Conservation (phyloP, 1,284 basidiomycete genomes). For the Sporisorium reilianum region DNA sequence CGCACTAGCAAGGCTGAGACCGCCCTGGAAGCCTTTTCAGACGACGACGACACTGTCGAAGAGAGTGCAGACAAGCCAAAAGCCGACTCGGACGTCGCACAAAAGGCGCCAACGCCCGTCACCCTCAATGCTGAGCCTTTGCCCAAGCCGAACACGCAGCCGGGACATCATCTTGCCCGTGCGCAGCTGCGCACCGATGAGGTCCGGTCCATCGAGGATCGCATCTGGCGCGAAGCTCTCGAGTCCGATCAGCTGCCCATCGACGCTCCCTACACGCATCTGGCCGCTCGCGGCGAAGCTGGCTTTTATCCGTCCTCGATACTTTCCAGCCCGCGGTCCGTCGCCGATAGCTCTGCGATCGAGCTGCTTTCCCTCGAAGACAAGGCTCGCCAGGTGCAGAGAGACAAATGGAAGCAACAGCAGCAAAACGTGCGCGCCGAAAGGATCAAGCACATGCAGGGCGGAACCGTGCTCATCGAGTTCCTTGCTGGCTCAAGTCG, state of each 20-base stretch:
- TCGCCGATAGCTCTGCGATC: conserved; percentile 29
- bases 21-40: conserved; percentile 25
- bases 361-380: conserved; percentile 31
- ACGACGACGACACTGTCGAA: conserved; percentile 3
- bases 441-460: conserved; percentile 42
- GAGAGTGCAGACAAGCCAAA: not conserved
- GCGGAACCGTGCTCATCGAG: conserved; percentile 58
- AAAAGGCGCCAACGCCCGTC: not conserved
- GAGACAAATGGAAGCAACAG: conserved; percentile 9
- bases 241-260: conserved; percentile 44
- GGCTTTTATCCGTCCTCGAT: conserved; percentile 27
- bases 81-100: not conserved
- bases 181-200: conserved; percentile 39
- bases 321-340: conserved; percentile 16
- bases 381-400: conserved; percentile 14
- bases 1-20: conserved; percentile 46
- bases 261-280: conserved; percentile 59
- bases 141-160: not conserved
- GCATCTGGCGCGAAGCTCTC: conserved; percentile 52
- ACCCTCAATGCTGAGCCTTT: not conserved
- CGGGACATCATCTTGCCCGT: conserved; percentile 28
- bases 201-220: conserved; percentile 47
- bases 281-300: conserved; percentile 36
- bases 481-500: conserved; percentile 53
- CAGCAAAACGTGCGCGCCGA: conserved; percentile 22